Conservation (phyloP, 805 yeast genomes). For the Yarrowia sp. region DNA sequence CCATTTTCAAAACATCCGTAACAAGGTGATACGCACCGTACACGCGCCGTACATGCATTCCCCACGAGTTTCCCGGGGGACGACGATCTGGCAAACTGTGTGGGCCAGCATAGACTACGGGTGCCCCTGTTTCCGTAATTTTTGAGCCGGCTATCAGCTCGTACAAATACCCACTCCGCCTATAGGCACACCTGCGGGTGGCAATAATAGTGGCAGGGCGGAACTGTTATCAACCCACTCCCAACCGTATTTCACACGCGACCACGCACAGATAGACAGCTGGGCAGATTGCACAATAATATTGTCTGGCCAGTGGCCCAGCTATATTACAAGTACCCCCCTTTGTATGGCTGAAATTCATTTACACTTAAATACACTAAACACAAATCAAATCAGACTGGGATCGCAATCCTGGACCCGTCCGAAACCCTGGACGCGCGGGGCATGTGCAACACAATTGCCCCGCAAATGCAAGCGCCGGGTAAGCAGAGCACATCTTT, state of each 20-base stretch:
- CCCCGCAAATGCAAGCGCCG: background rate
- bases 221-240: background rate
- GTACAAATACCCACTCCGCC: too few species aligned
- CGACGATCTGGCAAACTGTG: background rate
- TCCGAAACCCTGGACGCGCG: conserved; percentile 3
- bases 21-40: background rate
- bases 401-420: background rate
- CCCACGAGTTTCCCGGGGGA: conserved; percentile 29
- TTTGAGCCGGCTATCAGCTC: too few species aligned
- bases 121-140: too few species aligned
- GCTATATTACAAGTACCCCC: too few species aligned
- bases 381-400: conserved; percentile 10
- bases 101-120: too few species aligned
- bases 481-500: conserved; percentile 7
- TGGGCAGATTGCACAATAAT: background rate
- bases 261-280: background rate
- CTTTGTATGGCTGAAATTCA: background rate
- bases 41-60: conserved; percentile 32
- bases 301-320: too few species aligned
- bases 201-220: background rate
- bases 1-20: background rate
- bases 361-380: conserved; percentile 28
- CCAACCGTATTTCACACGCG: conserved; percentile 3
- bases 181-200: too few species aligned
- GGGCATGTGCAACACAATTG: conserved; percentile 12